Evolutionary conservation across 1,284 basidiomycete genomes (phyloP), one percentile per base, ranked within the genome.

Genomic region (Leccinum subrobustum): DNA sequence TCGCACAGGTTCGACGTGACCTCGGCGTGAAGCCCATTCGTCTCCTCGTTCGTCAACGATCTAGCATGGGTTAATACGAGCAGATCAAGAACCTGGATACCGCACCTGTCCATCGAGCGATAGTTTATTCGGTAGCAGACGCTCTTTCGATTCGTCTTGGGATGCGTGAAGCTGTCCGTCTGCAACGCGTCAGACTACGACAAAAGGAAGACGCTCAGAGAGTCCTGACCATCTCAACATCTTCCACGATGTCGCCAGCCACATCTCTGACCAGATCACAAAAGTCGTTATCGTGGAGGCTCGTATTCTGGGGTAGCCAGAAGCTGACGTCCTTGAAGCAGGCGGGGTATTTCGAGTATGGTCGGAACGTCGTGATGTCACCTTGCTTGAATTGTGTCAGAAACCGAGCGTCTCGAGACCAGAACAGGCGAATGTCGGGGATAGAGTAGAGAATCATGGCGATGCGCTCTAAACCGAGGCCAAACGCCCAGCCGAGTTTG

Each of bases 371-470:
- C 6, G 81, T 85, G 65, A 97, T 91, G 60, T 87, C 76, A n/a
- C 87, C 90, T 37, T 82, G 77, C 35, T 80, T 76, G 77, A 99
- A 99, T 69, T 99, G 97, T 9, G 83, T 82, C 33, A 92, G 77
- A 82, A 99, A 99, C 8, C 96, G 89, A 18, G 83, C 70, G 70
- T 99, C 97, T 56, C 80, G 76, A 2, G 95, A 96, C 97, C 97
- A 99, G 82, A 99, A 99, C 12, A 99, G 81, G n/a, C 97, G 92
- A 70, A 99, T 99, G 74, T 99, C 97, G 3, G 96, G 97, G 60
- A 99, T 97, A 16, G 89, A 91, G 77, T 92, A 99, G 57, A 99
- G 85, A 63, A 99, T 89, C 97, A 99, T 99, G 31, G 96, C 95
- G 66, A 99, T 97, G 25, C 97, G 87, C 73, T 99, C 97, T 51